Base-by-base conservation (phyloP, 331 rosid species). In the Stylosanthes scabra region DNA sequence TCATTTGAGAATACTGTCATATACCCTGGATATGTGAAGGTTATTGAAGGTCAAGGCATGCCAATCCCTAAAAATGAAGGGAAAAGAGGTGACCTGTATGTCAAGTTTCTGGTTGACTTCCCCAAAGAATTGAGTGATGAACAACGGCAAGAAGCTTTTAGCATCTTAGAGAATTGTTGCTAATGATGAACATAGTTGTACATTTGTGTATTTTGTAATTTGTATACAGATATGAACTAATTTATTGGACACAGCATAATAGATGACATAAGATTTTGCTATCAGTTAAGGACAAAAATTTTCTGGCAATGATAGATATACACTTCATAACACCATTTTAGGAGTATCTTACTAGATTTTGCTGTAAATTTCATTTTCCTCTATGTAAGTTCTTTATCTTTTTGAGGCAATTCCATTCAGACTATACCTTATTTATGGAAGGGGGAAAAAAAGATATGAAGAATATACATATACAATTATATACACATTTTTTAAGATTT, bases 31-130 rank as follows among this genome's bases (percentile, higher is more conserved):
- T 92, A 79, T 74, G 96, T 82, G 74, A 84, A 90, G 82, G 82
- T 83, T 34, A 82, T 95, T 20, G 28, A 42, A 68, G 99, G 97
- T 37, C 91, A 90, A 72, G 99, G 99, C 75, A 90, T 95, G 97
- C 93, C 97, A 2, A 77, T 55, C 73, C 82, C 85, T 12, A 86
- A 74, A 70, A 80, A 87, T 1, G 76, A 75, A 8, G 82, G 79
- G 9, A 71, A 49, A 39, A 85, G 91, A 86, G 99, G 99, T 5
- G 84, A 90, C 59, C 93, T 95, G 52, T 86, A 58, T 52, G 86
- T 95, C 71, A 85, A 79, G 49, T 92, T 93, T 83, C 91, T 88
- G 0, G 40, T 95, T 7, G 47, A 69, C 12, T 95, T 95, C 80
- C 98, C 98, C 1, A 71, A 34, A 9, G 50, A 85, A 11, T 78